Conservation (phyloP, 2,329 filamentous ascomycete species). For the Tricladium varicosporioides region DNA sequence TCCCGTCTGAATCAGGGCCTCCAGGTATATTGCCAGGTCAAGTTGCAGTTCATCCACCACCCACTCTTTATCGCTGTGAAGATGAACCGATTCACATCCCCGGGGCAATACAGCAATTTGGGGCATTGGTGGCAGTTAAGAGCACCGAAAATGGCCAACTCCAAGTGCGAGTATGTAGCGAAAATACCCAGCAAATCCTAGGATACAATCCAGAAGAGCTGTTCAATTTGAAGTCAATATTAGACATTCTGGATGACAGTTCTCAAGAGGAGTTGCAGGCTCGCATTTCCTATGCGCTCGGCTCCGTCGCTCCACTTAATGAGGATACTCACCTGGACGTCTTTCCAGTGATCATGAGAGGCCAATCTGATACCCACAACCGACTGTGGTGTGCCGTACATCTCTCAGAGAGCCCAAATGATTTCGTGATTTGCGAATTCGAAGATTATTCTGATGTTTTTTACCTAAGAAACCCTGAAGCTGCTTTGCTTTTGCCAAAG, state of each 20-base stretch:
- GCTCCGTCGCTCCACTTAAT: neutral
- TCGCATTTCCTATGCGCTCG: constrained; percentile 19
- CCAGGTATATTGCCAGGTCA: constrained; percentile 18
- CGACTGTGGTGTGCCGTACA: constrained; percentile 28
- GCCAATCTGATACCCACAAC: constrained; percentile 7
- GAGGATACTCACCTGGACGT: constrained; percentile 22
- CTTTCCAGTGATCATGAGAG: constrained; percentile 15
- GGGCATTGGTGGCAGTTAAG: constrained; percentile 21
- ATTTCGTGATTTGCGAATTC: constrained; percentile 27
- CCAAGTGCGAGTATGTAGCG: constrained; percentile 28
- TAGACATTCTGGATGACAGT: constrained; percentile 20
- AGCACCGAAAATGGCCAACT: constrained; percentile 15
- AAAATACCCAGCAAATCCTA: constrained; percentile 23
- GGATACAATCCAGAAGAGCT: constrained; percentile 24
- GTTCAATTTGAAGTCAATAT: constrained; percentile 21
- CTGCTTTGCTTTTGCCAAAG: constrained; percentile 12
- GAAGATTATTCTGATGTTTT: constrained; percentile 23
- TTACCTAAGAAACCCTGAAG: constrained; percentile 13
- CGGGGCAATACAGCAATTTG: constrained; percentile 26
- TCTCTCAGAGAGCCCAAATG: constrained; percentile 13
- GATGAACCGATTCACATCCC: constrained; percentile 30
- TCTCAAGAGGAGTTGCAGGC: constrained; percentile 19
- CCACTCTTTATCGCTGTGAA: constrained; percentile 22
- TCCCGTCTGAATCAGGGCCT: constrained; percentile 17
- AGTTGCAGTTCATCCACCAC: constrained; percentile 6